These are phyloP conservation scores for Nothophaeocryptopus gaeumannii DNA, from an alignment of 2,329 filamentous ascomycete species.

Conservation along the genomic window DNA sequence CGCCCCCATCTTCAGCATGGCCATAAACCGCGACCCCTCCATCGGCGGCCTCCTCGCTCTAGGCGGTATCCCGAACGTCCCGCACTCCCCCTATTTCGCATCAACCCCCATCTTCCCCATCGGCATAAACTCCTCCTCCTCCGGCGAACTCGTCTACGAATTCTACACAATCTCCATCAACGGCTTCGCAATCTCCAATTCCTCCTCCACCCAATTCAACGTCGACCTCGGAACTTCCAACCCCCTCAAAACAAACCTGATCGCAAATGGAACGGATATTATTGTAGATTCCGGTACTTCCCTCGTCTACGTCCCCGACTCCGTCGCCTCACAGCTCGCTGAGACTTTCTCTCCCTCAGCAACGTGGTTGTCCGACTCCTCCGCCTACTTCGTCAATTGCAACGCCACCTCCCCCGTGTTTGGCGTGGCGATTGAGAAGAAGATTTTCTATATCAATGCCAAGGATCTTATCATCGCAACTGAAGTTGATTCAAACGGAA, in stretches of 20 bases:
- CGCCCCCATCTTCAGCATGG: conserved; percentile 50
- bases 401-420: conserved; percentile 41
- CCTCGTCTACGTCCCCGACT: conserved; percentile 41
- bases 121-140: conserved; percentile 25
- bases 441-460: conserved; percentile 34
- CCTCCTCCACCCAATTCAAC: conserved; percentile 27
- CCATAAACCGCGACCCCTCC: conserved; percentile 37
- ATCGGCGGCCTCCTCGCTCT: conserved; percentile 48
- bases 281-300: conserved; percentile 48
- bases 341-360: conserved; percentile 45
- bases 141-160: conserved; percentile 32
- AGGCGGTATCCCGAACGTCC: conserved; percentile 50
- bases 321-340: conserved; percentile 40
- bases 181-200: conserved; percentile 30
- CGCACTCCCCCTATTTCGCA: conserved; percentile 35
- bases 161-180: conserved; percentile 41
- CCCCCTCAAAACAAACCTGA: conserved; percentile 18
- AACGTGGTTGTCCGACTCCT: conserved; percentile 29
- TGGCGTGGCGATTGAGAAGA: conserved; percentile 41
- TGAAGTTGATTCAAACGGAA: neutral
- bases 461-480: conserved; percentile 31
- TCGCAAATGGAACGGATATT: conserved; percentile 35
- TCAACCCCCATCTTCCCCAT: conserved; percentile 36
- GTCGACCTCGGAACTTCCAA: conserved; percentile 20
- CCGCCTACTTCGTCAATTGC: conserved; percentile 43